A percentile compares a stretch with the other conserved stretches of the same genome.
Conservation (phyloP, 2,329 filamentous ascomycete genomes). For the Neospermospora avenae region DNA sequence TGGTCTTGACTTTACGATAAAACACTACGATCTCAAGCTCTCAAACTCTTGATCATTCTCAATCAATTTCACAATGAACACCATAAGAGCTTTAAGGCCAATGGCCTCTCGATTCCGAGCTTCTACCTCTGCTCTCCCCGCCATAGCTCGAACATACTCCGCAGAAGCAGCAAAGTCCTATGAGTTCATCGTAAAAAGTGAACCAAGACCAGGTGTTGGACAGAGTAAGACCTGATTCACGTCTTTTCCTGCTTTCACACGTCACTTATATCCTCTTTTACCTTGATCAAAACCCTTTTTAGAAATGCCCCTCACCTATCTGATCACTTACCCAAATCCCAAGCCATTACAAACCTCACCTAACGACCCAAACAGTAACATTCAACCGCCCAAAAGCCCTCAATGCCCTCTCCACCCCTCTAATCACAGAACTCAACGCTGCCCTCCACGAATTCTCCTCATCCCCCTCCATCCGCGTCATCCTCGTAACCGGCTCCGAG, state of each 20-base stretch:
- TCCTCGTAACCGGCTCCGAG: conserved; percentile 83
- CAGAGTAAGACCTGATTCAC: conserved; percentile 46
- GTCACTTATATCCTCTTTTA: neutral
- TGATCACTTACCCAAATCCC: neutral
- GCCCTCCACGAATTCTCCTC: conserved; percentile 69
- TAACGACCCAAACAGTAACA: conserved; percentile 59
- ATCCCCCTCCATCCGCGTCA: conserved; percentile 67
- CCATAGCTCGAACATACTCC: conserved; percentile 30
- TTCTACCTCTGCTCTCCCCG: conserved; percentile 28
- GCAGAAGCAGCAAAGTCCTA: conserved; percentile 48
- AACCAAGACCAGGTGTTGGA: conserved; percentile 83
- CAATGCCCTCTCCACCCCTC: conserved; percentile 87
- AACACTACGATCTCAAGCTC: neutral
- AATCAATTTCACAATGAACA: conserved; percentile 33
- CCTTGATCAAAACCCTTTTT: no score
- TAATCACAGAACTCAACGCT: conserved; percentile 85
- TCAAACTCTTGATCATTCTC: no score
- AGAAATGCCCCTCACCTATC: neutral
- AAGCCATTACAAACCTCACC: neutral
- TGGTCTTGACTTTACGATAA: conserved; percentile 10
- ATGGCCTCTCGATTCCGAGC: conserved; percentile 32
- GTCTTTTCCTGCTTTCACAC: conserved; percentile 22
- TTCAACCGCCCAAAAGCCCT: conserved; percentile 92
- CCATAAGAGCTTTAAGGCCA: conserved; percentile 30
- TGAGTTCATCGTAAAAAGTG: conserved; percentile 78